A percentile compares a stretch with the other conserved stretches of the same genome.
phyloP scores from a whole-genome alignment of 108 stramenopile species.

The Nannochloropsis salina region DNA sequence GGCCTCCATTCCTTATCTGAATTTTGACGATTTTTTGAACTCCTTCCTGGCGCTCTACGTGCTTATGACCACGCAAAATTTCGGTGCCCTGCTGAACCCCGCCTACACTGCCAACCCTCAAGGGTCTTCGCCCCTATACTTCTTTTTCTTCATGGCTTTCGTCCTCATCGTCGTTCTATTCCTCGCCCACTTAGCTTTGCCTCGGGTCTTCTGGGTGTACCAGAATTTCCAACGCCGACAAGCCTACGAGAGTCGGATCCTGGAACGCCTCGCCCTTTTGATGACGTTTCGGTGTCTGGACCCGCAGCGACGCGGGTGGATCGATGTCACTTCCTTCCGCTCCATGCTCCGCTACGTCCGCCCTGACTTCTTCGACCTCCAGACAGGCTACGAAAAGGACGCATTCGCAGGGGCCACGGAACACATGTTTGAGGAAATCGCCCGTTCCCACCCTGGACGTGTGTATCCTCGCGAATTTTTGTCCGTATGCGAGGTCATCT shows the following conservation, averaged over 20 bases:
- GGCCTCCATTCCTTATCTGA: not conserved
- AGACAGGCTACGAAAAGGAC: not conserved
- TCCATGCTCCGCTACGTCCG: not conserved
- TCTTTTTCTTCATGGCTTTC: conserved; percentile 20
- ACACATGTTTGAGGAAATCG: not conserved
- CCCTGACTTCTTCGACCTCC: not conserved
- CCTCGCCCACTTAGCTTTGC: conserved; percentile 11
- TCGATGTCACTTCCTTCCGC: not conserved
- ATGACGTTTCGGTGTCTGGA: conserved; percentile 4
- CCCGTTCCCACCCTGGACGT: not conserved
- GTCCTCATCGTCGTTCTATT: not conserved
- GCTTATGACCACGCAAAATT: conserved; percentile 1
- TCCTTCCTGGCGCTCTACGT: not conserved
- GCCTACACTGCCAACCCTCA: conserved; percentile 14
- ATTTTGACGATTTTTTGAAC: conserved; percentile 9
- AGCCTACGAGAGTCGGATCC: not conserved
- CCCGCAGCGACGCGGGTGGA: not conserved
- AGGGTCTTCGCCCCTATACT: not conserved
- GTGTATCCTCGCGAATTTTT: not conserved
- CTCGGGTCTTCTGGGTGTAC: not conserved
- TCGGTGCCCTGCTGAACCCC: not conserved
- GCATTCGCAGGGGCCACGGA: not conserved
- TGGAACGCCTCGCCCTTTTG: not conserved
- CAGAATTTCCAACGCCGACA: conserved; percentile 20
- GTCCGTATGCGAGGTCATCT: not conserved